A percentile compares a stretch with the other conserved stretches of the same genome.
Conservation (phyloP, 805 yeast genomes). For the Starmera dryadoides region DNA sequence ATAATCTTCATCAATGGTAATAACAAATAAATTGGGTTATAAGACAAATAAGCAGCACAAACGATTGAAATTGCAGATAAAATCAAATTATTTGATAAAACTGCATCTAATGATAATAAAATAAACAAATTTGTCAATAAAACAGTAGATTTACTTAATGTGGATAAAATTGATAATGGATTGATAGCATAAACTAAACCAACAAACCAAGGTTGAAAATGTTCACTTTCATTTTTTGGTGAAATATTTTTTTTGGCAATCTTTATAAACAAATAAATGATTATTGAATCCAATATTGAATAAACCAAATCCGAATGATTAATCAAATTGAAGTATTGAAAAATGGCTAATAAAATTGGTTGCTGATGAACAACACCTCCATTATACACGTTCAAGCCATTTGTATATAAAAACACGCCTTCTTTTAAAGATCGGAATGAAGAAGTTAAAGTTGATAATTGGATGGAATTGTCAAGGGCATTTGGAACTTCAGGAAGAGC, state of each 20-base stretch:
- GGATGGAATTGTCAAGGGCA: conserved; percentile 42
- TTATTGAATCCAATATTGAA: conserved; percentile 50
- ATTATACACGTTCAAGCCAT: conserved; percentile 58
- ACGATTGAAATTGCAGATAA: conserved; percentile 49
- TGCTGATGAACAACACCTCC: conserved; percentile 89
- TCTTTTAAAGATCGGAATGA: conserved; percentile 60
- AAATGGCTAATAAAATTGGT: conserved; percentile 56
- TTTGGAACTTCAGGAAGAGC: conserved; percentile 22
- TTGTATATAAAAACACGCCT: conserved; percentile 54
- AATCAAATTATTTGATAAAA: conserved; percentile 31
- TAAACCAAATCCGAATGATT: conserved; percentile 33
- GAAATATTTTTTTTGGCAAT: conserved; percentile 32
- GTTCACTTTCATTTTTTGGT: conserved; percentile 8
- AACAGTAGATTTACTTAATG: conserved; percentile 61
- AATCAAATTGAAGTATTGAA: conserved; percentile 25
- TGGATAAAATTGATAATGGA: conserved; percentile 68
- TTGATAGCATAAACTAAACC: conserved; percentile 68
- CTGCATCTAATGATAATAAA: conserved; percentile 37
- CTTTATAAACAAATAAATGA: conserved; percentile 45
- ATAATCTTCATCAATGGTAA: conserved; percentile 43
- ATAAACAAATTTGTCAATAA: conserved; percentile 54
- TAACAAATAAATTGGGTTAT: conserved; percentile 52
- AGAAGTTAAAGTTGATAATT: conserved; percentile 67
- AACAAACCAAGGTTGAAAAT: conserved; percentile 33
- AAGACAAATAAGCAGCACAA: conserved; percentile 55